Evolutionary conservation across 176 grass and related monocot genomes (phyloP), one percentile per base, ranked within the genome.

Genomic region (Microstegium vimineum): DNA sequence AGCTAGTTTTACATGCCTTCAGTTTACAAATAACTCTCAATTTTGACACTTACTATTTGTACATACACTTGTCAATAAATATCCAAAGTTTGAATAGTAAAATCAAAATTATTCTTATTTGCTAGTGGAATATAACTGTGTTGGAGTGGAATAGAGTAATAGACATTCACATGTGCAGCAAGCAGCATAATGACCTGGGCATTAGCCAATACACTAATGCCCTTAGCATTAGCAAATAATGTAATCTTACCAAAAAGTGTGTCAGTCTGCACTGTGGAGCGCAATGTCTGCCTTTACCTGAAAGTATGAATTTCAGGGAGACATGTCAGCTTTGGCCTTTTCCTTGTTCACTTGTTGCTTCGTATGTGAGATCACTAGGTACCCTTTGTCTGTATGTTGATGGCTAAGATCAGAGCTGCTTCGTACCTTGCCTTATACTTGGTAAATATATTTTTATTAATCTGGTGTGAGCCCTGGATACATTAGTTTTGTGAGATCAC

Each of bases 231-330:
- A 85, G 65, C 18, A 72, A 18, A 72, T 59, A 66, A 32, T 33
- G 66, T 43, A 51, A 40, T 70, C 14, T 27, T 17, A 14, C 23
- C 67, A n/a, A 66, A 86, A 80, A 38, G 47, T 18, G 56, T 38
- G 8, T 65, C 32, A 65, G 68, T 31, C 28, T 72, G 42, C 70
- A 49, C 42, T 60, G 6, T 33, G 73, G 52, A 84, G 74, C 40
- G 64, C 64, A 51, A 40, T 71, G 31, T 25, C 70, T 26, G 20
- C 12, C 73, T 35, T 75, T 35, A 13, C 66, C 45, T 64, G 25
- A 82, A 82, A 52, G 31, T 26, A 34, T 78, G 73, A 41, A 25
- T 26, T 87, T 87, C 64, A 71, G 72, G 72, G 8, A 49, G 51
- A 71, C 36, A 42, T 63, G 11, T 45, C 10, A 13, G 30, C 0